These are phyloP conservation scores for Pichia deserticola DNA, from an alignment of 805 yeast species.

Conservation along the genomic window DNA sequence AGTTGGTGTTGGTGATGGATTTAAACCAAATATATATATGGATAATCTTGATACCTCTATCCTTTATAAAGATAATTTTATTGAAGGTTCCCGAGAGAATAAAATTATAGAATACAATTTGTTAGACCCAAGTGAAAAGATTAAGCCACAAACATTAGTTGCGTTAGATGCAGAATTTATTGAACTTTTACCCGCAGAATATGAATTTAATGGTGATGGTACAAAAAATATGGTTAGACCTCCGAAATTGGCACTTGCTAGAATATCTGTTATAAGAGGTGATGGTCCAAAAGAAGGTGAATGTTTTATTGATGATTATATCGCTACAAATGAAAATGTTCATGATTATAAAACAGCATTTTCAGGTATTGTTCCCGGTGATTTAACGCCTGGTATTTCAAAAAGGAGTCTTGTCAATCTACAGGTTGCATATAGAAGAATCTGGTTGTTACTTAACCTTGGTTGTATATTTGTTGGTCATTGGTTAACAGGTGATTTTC, in stretches of 20 bases:
- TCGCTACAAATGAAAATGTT: constrained; percentile 62
- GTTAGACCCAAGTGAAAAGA: constrained; percentile 64
- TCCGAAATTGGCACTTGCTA: constrained; percentile 67
- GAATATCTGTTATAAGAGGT: constrained; percentile 81
- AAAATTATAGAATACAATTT: constrained; percentile 57
- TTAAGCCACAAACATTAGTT: constrained; percentile 64
- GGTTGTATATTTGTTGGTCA: constrained; percentile 95
- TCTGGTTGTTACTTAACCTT: constrained; percentile 83
- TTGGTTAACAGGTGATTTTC: constrained; percentile 83
- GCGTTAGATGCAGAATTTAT: constrained; percentile 99
- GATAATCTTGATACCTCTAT: constrained; percentile 51
- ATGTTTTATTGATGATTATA: constrained; percentile 91
- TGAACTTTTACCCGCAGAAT: constrained; percentile 64
- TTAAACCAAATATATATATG: constrained; percentile 46
- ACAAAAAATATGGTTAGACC: constrained; percentile 65
- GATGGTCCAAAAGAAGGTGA: constrained; percentile 58
- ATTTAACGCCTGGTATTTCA: constrained; percentile 65
- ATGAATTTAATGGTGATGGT: constrained; percentile 73
- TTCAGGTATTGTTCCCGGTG: constrained; percentile 93
- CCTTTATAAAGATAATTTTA: constrained; percentile 68
- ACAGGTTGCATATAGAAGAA: constrained; percentile 76
- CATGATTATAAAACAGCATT: constrained; percentile 82
- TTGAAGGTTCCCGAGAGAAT: constrained; percentile 54
- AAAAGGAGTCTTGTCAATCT: constrained; percentile 64
- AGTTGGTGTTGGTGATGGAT: constrained; percentile 32